Evolutionary conservation across 768 basidiomycete genomes (phyloP).

Genomic region (Cystofilobasidium bisporidii): DNA sequence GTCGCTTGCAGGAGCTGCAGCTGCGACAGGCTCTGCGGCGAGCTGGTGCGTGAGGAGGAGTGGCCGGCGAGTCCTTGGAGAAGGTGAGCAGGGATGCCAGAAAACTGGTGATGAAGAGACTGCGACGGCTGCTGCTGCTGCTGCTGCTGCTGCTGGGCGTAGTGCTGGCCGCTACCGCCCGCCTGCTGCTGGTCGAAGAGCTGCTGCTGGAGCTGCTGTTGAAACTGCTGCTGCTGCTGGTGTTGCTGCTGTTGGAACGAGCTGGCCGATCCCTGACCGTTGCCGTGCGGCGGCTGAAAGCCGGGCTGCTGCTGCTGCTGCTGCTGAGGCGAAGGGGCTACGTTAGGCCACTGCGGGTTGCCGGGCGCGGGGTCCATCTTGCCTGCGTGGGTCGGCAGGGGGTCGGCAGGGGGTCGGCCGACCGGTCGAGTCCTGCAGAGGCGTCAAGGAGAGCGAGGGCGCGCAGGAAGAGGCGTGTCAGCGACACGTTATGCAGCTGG

Average conservation of each 20-base stretch:
- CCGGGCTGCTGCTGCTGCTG: conserved; percentile 7
- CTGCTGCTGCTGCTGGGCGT: neutral
- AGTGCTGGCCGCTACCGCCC: neutral
- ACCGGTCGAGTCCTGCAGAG: too few species aligned
- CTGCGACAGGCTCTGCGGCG: conserved; percentile 16
- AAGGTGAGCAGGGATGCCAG: neutral
- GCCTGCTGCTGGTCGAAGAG: neutral
- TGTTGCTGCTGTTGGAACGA: too few species aligned
- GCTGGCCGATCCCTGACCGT: neutral
- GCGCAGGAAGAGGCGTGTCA: too few species aligned
- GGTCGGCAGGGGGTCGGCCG: too few species aligned
- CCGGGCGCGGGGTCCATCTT: too few species aligned
- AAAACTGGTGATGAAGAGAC: neutral
- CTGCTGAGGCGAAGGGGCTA: too few species aligned
- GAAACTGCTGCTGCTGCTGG: neutral
- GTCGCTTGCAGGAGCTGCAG: conserved; percentile 34
- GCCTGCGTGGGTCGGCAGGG: too few species aligned
- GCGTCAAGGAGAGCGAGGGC: too few species aligned
- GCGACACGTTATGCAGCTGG: too few species aligned
- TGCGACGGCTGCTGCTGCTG: neutral
- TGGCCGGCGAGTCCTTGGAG: neutral
- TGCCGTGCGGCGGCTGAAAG: neutral
- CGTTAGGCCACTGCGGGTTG: too few species aligned
- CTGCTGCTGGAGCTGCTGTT: conserved; percentile 2
- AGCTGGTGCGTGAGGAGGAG: neutral